Percentiles rank a stretch among this genome's conserved stretches.
Conservation (phyloP, 306 rosid genomes). For the Cicer pinnatifidum region DNA sequence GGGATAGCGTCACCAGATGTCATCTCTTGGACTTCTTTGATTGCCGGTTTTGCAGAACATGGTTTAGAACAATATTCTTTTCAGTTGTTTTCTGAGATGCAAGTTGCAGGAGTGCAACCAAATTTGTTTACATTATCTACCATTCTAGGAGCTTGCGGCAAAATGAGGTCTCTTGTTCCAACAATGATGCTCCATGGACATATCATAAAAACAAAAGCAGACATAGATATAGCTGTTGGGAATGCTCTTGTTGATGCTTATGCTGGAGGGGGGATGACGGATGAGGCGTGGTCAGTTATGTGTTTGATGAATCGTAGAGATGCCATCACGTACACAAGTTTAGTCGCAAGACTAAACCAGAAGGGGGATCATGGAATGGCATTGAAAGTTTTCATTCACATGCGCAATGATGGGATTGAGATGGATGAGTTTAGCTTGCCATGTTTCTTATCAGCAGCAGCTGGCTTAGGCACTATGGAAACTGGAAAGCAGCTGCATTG, state of each 20-base stretch:
- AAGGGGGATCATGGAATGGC: slow-evolving; percentile 60
- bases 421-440: slow-evolving; percentile 69
- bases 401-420: slow-evolving; percentile 55
- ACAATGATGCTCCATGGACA: slow-evolving; percentile 59
- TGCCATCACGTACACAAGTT: slow-evolving; percentile 64
- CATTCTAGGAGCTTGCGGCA: slow-evolving; percentile 58
- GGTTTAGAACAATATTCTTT: slow-evolving; percentile 60
- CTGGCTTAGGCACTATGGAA: slow-evolving; percentile 59
- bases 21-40: slow-evolving; percentile 75
- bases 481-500: slow-evolving; percentile 70
- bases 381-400: slow-evolving; percentile 50
- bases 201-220: slow-evolving; percentile 57
- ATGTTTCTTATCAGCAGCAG: slow-evolving; percentile 71
- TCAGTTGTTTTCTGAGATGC: slow-evolving; percentile 60
- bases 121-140: slow-evolving; percentile 62
- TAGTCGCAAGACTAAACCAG: slow-evolving; percentile 65
- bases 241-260: slow-evolving; percentile 81
- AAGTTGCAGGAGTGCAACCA: slow-evolving; percentile 58
- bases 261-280: slow-evolving; percentile 58
- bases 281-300: slow-evolving; percentile 59
- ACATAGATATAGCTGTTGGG: slow-evolving; percentile 54
- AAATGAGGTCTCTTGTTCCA: slow-evolving; percentile 47
- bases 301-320: slow-evolving; percentile 58
- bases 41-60: slow-evolving; percentile 62
- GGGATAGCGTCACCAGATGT: slow-evolving; percentile 56